These are phyloP conservation scores for Panaeolus cyanescens DNA, from an alignment of 768 basidiomycete species.

Conservation along the genomic window DNA sequence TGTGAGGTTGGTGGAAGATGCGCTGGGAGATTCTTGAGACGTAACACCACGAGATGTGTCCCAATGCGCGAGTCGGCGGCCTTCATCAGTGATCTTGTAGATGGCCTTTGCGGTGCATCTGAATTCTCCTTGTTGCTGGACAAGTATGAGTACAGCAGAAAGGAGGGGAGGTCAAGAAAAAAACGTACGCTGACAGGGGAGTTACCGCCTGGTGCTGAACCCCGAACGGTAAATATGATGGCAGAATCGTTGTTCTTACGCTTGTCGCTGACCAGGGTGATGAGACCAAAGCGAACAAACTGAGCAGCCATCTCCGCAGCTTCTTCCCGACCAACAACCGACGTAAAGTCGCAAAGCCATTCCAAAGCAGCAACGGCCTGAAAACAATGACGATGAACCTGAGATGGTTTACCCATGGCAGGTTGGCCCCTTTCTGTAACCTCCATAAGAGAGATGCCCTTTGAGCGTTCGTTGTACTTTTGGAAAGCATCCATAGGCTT, in stretches of 20 bases:
- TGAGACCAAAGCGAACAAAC: slow-evolving; percentile 93
- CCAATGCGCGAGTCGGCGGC: slow-evolving; percentile 86
- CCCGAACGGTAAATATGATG: slow-evolving; percentile 90
- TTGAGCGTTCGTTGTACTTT: slow-evolving; percentile 79
- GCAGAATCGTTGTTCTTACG: slow-evolving; percentile 90
- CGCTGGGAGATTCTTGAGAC: slow-evolving; percentile 58
- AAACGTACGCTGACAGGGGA: slow-evolving; percentile 71
- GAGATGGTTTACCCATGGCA: slow-evolving; percentile 46
- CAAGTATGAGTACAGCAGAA: slow-evolving; percentile 15
- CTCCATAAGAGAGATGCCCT: slow-evolving; percentile 72
- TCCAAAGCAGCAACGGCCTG: slow-evolving; percentile 86
- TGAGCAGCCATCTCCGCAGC: slow-evolving; percentile 98
- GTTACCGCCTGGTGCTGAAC: slow-evolving; percentile 72
- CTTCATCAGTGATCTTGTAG: slow-evolving; percentile 94
- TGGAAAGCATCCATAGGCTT: slow-evolving; percentile 61
- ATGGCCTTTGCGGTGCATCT: slow-evolving; percentile 94
- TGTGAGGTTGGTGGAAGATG: slow-evolving; percentile 64
- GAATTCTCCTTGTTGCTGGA: slow-evolving; percentile 91
- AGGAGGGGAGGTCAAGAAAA: slow-evolving; percentile 10
- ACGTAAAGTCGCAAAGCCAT: slow-evolving; percentile 98
- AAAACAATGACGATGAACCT: slow-evolving; percentile 74
- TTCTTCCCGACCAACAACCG: slow-evolving; percentile 93
- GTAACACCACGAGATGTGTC: slow-evolving; percentile 47
- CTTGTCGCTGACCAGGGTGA: slow-evolving; percentile 87
- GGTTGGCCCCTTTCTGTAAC: slow-evolving; percentile 67